Evolutionary conservation across 2,329 filamentous ascomycete species (phyloP), one percentile per base, ranked within the genome.

Genomic region (Cordyceps cateniannulata): DNA sequence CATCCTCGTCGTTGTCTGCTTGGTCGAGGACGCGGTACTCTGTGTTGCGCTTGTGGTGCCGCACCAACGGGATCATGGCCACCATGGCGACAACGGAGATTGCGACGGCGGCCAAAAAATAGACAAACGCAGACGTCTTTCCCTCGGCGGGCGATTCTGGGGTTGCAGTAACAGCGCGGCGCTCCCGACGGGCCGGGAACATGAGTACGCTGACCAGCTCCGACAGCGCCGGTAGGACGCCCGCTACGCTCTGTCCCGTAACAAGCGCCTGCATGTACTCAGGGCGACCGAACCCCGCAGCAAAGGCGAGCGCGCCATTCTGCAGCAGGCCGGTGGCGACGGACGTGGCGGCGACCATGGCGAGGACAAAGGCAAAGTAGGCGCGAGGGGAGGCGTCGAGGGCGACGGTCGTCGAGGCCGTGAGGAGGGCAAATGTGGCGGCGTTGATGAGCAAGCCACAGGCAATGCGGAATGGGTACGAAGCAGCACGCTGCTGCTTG

Each of bases 251-350:
- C 74, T 99, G 95, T 1, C 95, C 95, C 3, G 88, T 87, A 93
- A 99, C 98, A 73, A 98, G 92, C 25, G 89, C 93, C 75, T 98
- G 93, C 60, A 91, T 96, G 73, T 98, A 99, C 73, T 95, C 90
- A 22, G 88, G 85, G 56, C 90, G 81, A 40, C 88, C 91, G 69
- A 96, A 98, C 57, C 90, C 88, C 3, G 90, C 85, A 3, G 91
- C 92, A 71, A 93, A 98, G 3, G 95, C 91, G 72, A 97, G 96
- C 12, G 95, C 85, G 20, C 95, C 95, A 72, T 98, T 98, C 75
- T 98, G 95, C 66, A 93, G 89, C 55, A 97, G 79, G 0, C 90
- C 93, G 0, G 92, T 89, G 0, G 91, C 92, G 70, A 89, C 80
- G 65, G 91, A 90, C 0, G 92, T 85, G n/a, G 79, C 77, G 63